Evolutionary conservation across 106 monocot genomes (phyloP).

Genomic region (Acorus gramineus): DNA sequence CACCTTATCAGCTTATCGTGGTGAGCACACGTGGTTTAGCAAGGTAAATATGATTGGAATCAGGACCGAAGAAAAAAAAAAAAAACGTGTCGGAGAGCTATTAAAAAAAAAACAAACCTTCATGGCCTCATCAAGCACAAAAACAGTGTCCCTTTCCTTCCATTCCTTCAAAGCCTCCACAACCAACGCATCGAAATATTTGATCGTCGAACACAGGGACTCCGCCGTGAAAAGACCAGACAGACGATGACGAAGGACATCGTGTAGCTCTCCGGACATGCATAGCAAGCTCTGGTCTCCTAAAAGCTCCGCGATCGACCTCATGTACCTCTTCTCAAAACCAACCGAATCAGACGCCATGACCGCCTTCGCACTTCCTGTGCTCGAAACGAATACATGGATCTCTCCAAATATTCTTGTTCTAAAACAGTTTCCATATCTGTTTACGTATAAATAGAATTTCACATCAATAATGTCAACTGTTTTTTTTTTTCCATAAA

Average conservation of each 20-base stretch:
- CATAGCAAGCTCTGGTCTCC: conserved; percentile 70
- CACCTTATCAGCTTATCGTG: too few relatives aligned
- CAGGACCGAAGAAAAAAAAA: too few relatives aligned
- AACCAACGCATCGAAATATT: conserved; percentile 40
- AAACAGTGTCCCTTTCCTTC: conserved; percentile 21
- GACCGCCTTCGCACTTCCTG: conserved; percentile 26
- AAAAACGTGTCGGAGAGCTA: too few relatives aligned
- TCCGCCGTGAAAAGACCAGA: conserved; percentile 34
- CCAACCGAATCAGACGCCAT: conserved; percentile 27
- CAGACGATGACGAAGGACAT: conserved; percentile 28
- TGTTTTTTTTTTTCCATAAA: background rate
- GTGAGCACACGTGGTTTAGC: too few relatives aligned
- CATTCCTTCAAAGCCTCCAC: conserved; percentile 24
- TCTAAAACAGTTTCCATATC: conserved; percentile 64
- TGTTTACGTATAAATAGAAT: conserved; percentile 3
- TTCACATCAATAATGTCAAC: background rate
- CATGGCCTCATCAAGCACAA: conserved; percentile 51
- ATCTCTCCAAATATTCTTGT: conserved; percentile 53
- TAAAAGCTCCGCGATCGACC: conserved; percentile 46
- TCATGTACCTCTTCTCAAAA: conserved; percentile 55
- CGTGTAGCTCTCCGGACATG: conserved; percentile 43
- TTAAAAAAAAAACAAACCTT: conserved; percentile 18
- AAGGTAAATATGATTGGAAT: too few relatives aligned
- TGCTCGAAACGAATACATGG: conserved; percentile 54
- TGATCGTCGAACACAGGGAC: conserved; percentile 23